These are phyloP conservation scores for Hylodesmum podocarpum DNA, from an alignment of 306 rosid genomes.

Conservation along the genomic window DNA sequence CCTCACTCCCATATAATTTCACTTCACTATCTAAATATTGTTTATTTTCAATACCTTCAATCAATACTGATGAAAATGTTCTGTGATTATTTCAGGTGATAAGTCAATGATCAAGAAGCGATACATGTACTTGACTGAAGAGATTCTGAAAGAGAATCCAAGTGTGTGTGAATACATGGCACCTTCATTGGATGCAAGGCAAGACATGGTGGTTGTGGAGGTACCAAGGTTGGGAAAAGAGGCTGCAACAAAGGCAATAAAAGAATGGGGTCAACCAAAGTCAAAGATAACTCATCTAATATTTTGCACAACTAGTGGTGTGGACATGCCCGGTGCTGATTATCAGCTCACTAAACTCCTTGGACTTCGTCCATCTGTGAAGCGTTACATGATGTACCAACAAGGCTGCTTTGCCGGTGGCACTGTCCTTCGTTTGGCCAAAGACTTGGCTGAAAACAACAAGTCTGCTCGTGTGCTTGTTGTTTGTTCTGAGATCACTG, in stretches of 20 bases:
- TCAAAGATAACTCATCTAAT: conserved; percentile 35
- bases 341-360: conserved; percentile 34
- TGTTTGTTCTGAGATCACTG: conserved; percentile 36
- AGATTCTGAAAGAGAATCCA: conserved; percentile 35
- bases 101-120: conserved; percentile 39
- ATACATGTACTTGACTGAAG: conserved; percentile 28
- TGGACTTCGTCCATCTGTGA: conserved; percentile 20
- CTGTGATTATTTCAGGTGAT: conserved; percentile 21
- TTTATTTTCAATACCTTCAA: too few species aligned
- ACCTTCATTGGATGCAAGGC: conserved; percentile 38
- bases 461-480: conserved; percentile 32
- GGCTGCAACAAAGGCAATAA: conserved; percentile 36
- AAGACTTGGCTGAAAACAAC: conserved; percentile 32
- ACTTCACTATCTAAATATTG: too few species aligned
- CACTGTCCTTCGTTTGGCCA: conserved; percentile 29
- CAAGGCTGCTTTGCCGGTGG: conserved; percentile 37
- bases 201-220: conserved; percentile 38
- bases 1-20: too few species aligned
- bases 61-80: too few species aligned
- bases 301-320: conserved; percentile 35
- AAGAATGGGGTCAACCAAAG: conserved; percentile 39
- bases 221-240: conserved; percentile 41
- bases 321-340: conserved; percentile 38
- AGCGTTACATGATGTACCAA: conserved; percentile 42
- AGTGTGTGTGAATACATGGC: conserved; percentile 31